These are phyloP conservation scores for Acarospora socialis DNA, from an alignment of 2,329 filamentous ascomycete genomes.

Conservation along the genomic window DNA sequence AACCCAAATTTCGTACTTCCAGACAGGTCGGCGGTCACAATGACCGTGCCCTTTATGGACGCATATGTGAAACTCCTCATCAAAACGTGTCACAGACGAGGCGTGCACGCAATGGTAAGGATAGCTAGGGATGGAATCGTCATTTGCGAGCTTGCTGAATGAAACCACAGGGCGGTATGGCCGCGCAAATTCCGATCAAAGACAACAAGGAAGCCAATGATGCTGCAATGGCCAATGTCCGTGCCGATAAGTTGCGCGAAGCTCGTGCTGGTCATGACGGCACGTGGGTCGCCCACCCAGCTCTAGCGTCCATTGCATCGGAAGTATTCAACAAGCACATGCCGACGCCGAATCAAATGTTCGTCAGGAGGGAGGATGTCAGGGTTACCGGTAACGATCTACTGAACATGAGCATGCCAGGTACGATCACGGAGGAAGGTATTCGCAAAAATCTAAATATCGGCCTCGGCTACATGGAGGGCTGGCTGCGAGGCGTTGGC, in stretches of 20 bases:
- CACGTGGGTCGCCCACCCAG: conserved; percentile 95
- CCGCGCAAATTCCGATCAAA: conserved; percentile 97
- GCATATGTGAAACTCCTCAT: conserved; percentile 94
- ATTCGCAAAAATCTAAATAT: conserved; percentile 98
- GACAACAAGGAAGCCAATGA: conserved; percentile 83
- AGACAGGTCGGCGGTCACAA: conserved; percentile 80
- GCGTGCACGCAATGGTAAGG: conserved; percentile 83
- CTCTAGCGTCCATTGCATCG: conserved; percentile 70
- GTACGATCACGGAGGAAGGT: conserved; percentile 79
- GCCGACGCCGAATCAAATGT: conserved; percentile 95
- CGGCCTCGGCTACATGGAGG: conserved; percentile 95
- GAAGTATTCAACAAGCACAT: conserved; percentile 97
- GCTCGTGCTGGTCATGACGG: conserved; percentile 90
- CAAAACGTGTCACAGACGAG: conserved; percentile 91
- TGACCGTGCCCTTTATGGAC: conserved; percentile 98
- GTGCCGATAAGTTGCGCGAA: conserved; percentile 91
- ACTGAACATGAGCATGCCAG: conserved; percentile 95
- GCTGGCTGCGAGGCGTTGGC: conserved; percentile 85
- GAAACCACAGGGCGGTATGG: conserved; percentile 59
- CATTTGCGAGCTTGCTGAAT: background rate
- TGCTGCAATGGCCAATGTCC: conserved; percentile 82
- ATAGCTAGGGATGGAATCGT: too few relatives aligned
- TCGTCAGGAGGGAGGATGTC: conserved; percentile 79
- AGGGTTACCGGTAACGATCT: conserved; percentile 75
- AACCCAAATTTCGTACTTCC: conserved; percentile 88